A percentile compares a stretch with the other conserved stretches of the same genome.
These are phyloP conservation scores for Mayamaea pseudoterrestris DNA, from an alignment of 108 stramenopile genomes.

Conservation along the genomic window DNA sequence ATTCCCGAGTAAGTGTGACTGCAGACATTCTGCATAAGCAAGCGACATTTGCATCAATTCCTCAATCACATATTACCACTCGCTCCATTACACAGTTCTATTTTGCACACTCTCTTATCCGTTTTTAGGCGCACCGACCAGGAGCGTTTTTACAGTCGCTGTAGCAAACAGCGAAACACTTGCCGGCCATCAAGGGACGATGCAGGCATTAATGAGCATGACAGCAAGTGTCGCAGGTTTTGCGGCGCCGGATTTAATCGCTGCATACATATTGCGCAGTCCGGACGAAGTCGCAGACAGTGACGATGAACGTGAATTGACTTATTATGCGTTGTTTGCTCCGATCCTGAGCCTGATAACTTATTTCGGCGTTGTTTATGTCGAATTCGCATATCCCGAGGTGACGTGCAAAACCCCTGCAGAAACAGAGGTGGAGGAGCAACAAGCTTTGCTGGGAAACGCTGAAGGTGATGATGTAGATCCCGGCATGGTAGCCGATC, in stretches of 20 bases:
- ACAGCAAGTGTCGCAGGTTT: conserved; percentile 49
- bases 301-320: conserved; percentile 36
- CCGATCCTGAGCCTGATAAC: not conserved
- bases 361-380: not conserved
- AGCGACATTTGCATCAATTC: too few relatives aligned
- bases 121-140: conserved; percentile 45
- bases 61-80: too few relatives aligned
- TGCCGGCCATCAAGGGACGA: conserved; percentile 28
- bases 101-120: conserved; percentile 36
- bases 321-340: conserved; percentile 13
- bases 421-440: not conserved
- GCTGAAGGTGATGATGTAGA: not conserved
- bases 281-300: conserved; percentile 46
- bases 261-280: conserved; percentile 39
- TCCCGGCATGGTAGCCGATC: not conserved
- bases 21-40: too few relatives aligned
- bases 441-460: not conserved
- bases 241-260: conserved; percentile 45
- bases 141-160: conserved; percentile 42
- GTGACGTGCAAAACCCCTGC: not conserved
- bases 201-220: conserved; percentile 64
- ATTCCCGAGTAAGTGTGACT: too few relatives aligned
- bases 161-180: conserved; percentile 29
- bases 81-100: conserved; percentile 31
- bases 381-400: not conserved